Percentiles rank a stretch among this genome's conserved stretches.
phyloP scores from a whole-genome alignment of 2,329 filamentous ascomycete species.

The Claviceps paspali region DNA sequence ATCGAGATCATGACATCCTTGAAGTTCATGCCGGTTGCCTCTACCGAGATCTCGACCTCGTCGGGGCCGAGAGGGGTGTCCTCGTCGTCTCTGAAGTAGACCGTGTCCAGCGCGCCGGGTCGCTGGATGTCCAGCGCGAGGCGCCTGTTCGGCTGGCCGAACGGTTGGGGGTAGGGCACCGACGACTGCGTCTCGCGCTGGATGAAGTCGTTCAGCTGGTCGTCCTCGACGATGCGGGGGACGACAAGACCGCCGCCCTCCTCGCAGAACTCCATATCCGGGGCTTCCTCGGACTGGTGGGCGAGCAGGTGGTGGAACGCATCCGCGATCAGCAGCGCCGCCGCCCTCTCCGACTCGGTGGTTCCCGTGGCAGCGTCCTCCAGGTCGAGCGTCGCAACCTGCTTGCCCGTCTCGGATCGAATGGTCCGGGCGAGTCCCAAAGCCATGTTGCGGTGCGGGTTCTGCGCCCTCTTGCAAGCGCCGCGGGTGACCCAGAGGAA shows the following conservation, averaged over 20 bases:
- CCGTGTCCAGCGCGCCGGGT: conserved; percentile 21
- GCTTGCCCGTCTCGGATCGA: conserved; percentile 29
- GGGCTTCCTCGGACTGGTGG: conserved; percentile 4
- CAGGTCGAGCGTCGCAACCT: conserved; percentile 29
- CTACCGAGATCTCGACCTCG: conserved; percentile 28
- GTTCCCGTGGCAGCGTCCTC: conserved; percentile 21
- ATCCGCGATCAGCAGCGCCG: not conserved
- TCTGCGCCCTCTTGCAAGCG: conserved; percentile 20
- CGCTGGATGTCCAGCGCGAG: conserved; percentile 24
- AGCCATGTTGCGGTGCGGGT: conserved; percentile 27
- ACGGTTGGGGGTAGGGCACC: conserved; percentile 19
- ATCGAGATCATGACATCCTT: conserved; percentile 29
- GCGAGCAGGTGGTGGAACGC: not conserved
- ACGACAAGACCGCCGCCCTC: conserved; percentile 14
- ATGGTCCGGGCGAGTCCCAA: conserved; percentile 29
- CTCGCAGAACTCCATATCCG: conserved; percentile 17
- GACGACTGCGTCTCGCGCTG: conserved; percentile 13
- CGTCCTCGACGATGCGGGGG: conserved; percentile 14
- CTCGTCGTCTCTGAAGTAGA: conserved; percentile 24
- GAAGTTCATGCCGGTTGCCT: conserved; percentile 29
- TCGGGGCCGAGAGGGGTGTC: conserved; percentile 15
- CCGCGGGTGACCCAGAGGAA: conserved; percentile 26
- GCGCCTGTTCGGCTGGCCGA: conserved; percentile 19
- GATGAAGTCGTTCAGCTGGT: conserved; percentile 13
- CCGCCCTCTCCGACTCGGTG: not conserved